Evolutionary conservation across 495 filamentous ascomycete genomes (phyloP).

Genomic region (Acidomyces sp.): DNA sequence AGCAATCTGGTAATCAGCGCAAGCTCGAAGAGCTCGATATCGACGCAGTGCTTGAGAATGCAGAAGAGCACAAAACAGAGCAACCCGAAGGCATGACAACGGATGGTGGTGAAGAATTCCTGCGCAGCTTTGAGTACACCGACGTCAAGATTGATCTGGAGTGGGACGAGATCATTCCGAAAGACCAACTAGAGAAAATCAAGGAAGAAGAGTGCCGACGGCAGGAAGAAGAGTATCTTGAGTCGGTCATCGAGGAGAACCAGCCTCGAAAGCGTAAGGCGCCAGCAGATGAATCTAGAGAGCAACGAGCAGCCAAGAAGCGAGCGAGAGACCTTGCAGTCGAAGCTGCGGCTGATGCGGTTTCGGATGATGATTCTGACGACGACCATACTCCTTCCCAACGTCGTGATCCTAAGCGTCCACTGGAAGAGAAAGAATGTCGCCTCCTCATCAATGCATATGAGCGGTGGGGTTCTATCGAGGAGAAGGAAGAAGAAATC

Average conservation of each 20-base stretch:
- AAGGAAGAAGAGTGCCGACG: slow-evolving; percentile 78
- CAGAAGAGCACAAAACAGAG: slow-evolving; percentile 88
- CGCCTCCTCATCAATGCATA: slow-evolving; percentile 80
- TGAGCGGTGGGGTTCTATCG: slow-evolving; percentile 75
- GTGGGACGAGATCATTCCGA: slow-evolving; percentile 97
- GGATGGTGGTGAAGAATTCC: slow-evolving; percentile 84
- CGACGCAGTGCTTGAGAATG: slow-evolving; percentile 87
- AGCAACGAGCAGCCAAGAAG: slow-evolving; percentile 87
- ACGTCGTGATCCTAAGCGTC: slow-evolving; percentile 69
- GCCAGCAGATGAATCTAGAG: slow-evolving; percentile 52
- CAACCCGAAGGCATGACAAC: slow-evolving; percentile 81
- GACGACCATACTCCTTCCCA: slow-evolving; percentile 21
- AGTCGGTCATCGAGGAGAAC: slow-evolving; percentile 69
- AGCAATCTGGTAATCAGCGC: slow-evolving; percentile 87
- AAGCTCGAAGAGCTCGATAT: slow-evolving; percentile 98
- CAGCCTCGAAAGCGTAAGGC: slow-evolving; percentile 72
- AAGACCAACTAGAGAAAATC: slow-evolving; percentile 74
- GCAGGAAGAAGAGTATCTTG: slow-evolving; percentile 69
- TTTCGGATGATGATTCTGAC: slow-evolving; percentile 40
- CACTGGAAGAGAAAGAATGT: slow-evolving; percentile 79
- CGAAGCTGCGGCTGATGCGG: slow-evolving; percentile 39
- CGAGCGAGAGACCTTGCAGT: slow-evolving; percentile 64
- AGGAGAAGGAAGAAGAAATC: slow-evolving; percentile 73
- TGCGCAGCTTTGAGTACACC: slow-evolving; percentile 75
- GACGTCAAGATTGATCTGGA: slow-evolving; percentile 88